A percentile compares a stretch with the other conserved stretches of the same genome.
Evolutionary conservation across 208 protist species (phyloP).

Genomic region (Histomonas meleagridis): DNA sequence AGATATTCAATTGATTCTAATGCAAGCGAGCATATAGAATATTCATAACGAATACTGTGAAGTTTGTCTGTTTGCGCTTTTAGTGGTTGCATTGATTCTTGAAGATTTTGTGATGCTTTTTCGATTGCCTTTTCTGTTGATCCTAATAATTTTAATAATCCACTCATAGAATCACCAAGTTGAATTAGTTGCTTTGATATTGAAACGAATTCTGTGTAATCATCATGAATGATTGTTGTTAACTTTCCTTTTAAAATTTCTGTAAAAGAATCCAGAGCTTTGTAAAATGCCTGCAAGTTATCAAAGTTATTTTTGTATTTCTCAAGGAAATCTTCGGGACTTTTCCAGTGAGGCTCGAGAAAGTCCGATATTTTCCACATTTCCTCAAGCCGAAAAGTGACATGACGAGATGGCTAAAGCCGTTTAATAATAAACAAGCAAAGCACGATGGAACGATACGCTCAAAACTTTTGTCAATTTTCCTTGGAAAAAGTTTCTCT

Average conservation of each 20-base stretch:
- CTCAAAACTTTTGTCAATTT: no score
- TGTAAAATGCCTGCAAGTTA: background rate
- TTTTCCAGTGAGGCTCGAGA: background rate
- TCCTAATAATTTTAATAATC: background rate
- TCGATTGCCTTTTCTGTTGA: background rate
- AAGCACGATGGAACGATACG: no score
- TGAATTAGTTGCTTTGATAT: conserved; percentile 10
- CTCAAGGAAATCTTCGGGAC: background rate
- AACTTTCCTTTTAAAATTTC: background rate
- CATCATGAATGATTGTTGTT: conserved; percentile 27
- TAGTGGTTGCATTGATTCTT: background rate
- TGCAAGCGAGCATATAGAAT: background rate
- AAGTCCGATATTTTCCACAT: background rate
- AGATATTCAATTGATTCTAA: background rate
- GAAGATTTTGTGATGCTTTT: background rate
- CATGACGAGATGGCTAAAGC: no score
- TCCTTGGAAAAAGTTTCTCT: no score
- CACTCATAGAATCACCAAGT: background rate
- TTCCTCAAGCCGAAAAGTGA: no score
- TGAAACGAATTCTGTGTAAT: conserved; percentile 2
- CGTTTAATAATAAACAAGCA: no score
- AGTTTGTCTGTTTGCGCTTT: conserved; percentile 27
- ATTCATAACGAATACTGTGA: conserved; percentile 5
- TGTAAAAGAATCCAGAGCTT: background rate
- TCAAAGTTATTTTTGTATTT: background rate